Conservation (phyloP, 1,139 yeast genomes). For the Saccharomyces uvarum region DNA sequence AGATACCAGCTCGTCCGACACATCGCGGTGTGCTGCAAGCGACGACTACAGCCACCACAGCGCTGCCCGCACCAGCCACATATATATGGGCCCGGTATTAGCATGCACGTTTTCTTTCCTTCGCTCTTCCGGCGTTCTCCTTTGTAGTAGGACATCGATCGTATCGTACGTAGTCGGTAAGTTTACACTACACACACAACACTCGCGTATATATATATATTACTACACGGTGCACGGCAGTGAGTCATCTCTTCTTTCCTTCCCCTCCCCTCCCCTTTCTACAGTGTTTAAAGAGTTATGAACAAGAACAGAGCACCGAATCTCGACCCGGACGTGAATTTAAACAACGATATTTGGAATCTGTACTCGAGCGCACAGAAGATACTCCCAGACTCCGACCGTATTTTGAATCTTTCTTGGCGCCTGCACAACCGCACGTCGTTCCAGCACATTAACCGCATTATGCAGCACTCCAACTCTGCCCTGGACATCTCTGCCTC, state of each 20-base stretch:
- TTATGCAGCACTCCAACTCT: neutral
- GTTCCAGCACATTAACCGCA: neutral
- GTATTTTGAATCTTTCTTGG: conserved; percentile 84
- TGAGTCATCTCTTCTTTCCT: neutral
- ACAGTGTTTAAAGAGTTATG: neutral
- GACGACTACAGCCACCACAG: neutral
- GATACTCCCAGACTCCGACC: conserved; percentile 59
- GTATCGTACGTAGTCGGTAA: neutral
- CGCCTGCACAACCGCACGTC: conserved; percentile 7
- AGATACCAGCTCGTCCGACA: too few relatives aligned
- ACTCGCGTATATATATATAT: neutral
- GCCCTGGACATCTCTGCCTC: neutral
- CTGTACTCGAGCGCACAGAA: conserved; percentile 69
- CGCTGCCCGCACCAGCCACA: too few relatives aligned
- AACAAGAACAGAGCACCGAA: conserved; percentile 1
- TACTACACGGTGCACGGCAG: too few relatives aligned
- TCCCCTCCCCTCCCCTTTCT: neutral
- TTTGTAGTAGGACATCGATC: neutral
- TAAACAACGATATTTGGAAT: conserved; percentile 43
- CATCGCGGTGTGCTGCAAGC: neutral
- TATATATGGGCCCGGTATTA: too few relatives aligned
- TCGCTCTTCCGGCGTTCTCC: neutral
- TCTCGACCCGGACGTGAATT: neutral
- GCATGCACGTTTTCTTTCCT: too few relatives aligned
- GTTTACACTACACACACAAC: neutral